A percentile compares a stretch with the other conserved stretches of the same genome.
Evolutionary conservation across 805 yeast species (phyloP).

Genomic region (Metschnikowia reukaufii): DNA sequence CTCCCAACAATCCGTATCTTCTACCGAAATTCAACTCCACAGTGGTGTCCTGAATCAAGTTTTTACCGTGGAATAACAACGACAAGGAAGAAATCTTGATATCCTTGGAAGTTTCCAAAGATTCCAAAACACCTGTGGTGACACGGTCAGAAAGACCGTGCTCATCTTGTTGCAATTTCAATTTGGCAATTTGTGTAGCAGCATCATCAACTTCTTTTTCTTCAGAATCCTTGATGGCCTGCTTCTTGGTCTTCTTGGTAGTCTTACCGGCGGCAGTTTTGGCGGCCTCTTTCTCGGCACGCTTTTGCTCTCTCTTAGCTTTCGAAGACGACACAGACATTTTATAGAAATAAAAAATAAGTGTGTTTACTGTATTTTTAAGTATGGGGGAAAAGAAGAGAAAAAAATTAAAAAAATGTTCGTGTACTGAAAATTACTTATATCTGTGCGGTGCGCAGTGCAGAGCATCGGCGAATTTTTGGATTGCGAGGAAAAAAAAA

Average conservation of each 20-base stretch:
- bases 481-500: not conserved
- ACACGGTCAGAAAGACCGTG: constrained; percentile 96
- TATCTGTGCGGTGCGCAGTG: not conserved
- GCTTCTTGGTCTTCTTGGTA: constrained; percentile 62
- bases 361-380: not conserved
- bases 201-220: constrained; percentile 57
- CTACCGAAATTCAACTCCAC: constrained; percentile 96
- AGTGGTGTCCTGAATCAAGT: constrained; percentile 85
- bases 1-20: constrained; percentile 96
- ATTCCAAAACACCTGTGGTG: constrained; percentile 93
- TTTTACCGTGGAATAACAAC: constrained; percentile 95
- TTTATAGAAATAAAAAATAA: not conserved
- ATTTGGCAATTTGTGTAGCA: constrained; percentile 74
- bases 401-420: too few species aligned
- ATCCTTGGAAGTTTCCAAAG: constrained; percentile 89
- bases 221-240: constrained; percentile 52
- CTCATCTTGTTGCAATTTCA: constrained; percentile 91
- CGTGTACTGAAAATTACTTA: not conserved
- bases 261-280: constrained; percentile 66
- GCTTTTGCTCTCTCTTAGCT: constrained; percentile 98
- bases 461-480: constrained; percentile 8
- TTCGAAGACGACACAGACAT: constrained; percentile 82
- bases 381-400: not conserved
- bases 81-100: constrained; percentile 88
- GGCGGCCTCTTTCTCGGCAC: constrained; percentile 57